Base-by-base conservation (phyloP, 768 basidiomycete genomes). In the Lactarius indigo region DNA sequence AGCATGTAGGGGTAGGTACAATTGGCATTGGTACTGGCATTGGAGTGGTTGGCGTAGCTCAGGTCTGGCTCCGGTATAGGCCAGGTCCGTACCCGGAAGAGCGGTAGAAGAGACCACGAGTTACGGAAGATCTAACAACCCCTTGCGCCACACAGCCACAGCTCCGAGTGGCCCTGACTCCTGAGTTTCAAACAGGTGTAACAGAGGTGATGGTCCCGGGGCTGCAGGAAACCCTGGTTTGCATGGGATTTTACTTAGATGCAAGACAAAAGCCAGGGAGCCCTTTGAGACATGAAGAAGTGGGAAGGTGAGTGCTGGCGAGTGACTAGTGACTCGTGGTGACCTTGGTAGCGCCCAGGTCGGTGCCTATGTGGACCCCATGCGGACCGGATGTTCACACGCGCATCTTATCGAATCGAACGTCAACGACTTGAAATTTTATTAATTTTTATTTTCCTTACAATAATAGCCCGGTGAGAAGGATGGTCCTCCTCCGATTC, bases 401-500 rank as follows among this genome's bases (percentile, higher is more conserved):
- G 62, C 13, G 13, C 17, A 31, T 42, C 64, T 64, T 59, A 64
- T 59, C 64, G 30, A 41, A n/a, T n/a, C n/a, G n/a, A 17, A 39
- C 37, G 15, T 39, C 47, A 7, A 39, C 52, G 20, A 15, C 3
- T 26, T 26, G 50, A 17, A 2, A 50, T 3, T 28, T 44, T 26
- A n/a, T 56, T 61, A 31, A 13, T 59, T 42, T n/a, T 12, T 2
- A 5, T 44, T 26, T 4, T n/a, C 9, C n/a, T 65, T 42, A n/a
- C n/a, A n/a, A n/a, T n/a, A 54, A 35, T 28, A 28, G 31, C 18
- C 28, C 13, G 3, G 5, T 23, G 12, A 9, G 39, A 56, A 47
- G 28, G 30, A 61, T 61, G 64, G 55, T 10, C 13, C 54, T 30
- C 52, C 41, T 47, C 60, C 42, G 52, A n/a, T 5, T 42, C 54